Percentiles rank a stretch among this genome's conserved stretches.
Evolutionary conservation across 129 eudicot species (phyloP).

Genomic region (Pulicaria dysenterica): DNA sequence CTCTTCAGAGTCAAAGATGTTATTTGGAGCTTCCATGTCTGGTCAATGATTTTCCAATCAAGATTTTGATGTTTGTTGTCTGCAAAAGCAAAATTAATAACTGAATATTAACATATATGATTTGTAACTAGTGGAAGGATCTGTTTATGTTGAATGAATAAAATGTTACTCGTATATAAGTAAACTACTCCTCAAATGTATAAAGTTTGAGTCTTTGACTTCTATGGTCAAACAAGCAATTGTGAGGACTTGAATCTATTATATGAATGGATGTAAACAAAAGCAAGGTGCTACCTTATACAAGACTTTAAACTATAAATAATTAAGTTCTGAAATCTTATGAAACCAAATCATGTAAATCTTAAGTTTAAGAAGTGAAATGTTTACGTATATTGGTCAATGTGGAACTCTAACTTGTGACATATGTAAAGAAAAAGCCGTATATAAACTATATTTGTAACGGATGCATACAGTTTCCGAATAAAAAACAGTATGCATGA

Average conservation of each 20-base stretch:
- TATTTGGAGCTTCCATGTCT: slow-evolving; percentile 53
- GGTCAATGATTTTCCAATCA: background rate
- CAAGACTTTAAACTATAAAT: background rate
- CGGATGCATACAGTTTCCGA: background rate
- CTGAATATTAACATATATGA: slow-evolving; percentile 1
- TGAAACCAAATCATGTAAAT: background rate
- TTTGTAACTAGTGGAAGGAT: background rate
- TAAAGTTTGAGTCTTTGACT: slow-evolving; percentile 1
- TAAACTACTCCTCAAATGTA: slow-evolving; percentile 4
- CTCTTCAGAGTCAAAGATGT: slow-evolving; percentile 53
- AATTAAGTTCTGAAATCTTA: background rate
- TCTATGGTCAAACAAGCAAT: background rate
- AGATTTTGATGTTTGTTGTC: slow-evolving; percentile 15
- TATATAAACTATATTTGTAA: background rate
- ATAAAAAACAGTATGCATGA: too few relatives aligned
- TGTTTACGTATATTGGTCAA: background rate
- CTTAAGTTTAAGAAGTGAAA: background rate
- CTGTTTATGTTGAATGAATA: too few relatives aligned
- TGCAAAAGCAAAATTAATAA: slow-evolving; percentile 19
- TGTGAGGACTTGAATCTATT: background rate
- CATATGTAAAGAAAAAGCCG: background rate
- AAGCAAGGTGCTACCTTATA: background rate
- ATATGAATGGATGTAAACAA: background rate
- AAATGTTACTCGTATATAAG: too few relatives aligned
- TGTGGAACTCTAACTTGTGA: background rate